Percentiles rank a stretch among this genome's conserved stretches.
These are phyloP conservation scores for Polymyxa betae DNA, from an alignment of 208 protist species.

Conservation along the genomic window DNA sequence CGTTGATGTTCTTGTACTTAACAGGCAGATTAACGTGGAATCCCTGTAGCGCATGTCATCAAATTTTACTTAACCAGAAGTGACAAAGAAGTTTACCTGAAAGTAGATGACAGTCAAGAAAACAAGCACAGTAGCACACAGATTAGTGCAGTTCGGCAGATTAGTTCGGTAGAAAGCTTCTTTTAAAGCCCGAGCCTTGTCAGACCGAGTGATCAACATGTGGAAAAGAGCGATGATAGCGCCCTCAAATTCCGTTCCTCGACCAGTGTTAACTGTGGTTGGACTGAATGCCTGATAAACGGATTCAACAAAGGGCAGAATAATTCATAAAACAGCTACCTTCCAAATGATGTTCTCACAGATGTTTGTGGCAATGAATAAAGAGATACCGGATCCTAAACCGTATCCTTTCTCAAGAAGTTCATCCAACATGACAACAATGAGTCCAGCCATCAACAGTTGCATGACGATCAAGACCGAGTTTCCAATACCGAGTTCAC, in stretches of 20 bases:
- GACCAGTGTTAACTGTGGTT: slow-evolving; percentile 95
- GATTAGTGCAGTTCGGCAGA: slow-evolving; percentile 98
- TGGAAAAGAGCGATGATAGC: slow-evolving; percentile 99
- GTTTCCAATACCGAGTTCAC: slow-evolving; percentile 88
- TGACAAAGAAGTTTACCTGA: slow-evolving; percentile 72
- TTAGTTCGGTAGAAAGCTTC: slow-evolving; percentile 99
- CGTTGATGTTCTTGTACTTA: slow-evolving; percentile 67
- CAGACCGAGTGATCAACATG: slow-evolving; percentile 79
- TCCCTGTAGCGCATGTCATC: slow-evolving; percentile 70
- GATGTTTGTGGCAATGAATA: slow-evolving; percentile 99
- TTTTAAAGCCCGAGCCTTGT: slow-evolving; percentile 90
- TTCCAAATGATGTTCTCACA: slow-evolving; percentile 99
- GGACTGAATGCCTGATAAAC: slow-evolving; percentile 87
- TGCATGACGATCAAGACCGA: slow-evolving; percentile 96
- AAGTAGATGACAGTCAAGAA: slow-evolving; percentile 99
- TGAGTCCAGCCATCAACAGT: slow-evolving; percentile 94
- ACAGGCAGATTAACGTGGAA: slow-evolving; percentile 96
- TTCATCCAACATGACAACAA: slow-evolving; percentile 98
- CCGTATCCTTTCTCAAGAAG: slow-evolving; percentile 97
- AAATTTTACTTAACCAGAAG: background rate
- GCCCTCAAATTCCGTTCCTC: slow-evolving; percentile 96
- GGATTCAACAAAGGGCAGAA: too few relatives aligned
- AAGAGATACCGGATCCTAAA: slow-evolving; percentile 97
- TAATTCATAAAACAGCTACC: background rate
- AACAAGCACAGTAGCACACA: slow-evolving; percentile 97